Conservation (phyloP, 768 basidiomycete genomes). For the Boletus rufocinnamomeus region DNA sequence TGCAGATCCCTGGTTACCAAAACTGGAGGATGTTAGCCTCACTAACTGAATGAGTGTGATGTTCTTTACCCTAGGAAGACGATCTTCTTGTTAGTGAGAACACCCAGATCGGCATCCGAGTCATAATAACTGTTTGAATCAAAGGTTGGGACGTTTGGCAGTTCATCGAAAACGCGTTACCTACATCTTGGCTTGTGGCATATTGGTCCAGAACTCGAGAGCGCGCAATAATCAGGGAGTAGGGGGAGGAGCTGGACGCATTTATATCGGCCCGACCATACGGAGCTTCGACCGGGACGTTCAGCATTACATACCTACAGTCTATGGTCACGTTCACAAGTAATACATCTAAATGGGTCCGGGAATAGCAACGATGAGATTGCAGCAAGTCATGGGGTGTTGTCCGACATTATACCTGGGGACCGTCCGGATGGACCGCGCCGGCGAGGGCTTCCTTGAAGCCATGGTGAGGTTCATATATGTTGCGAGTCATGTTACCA, state of each 20-base stretch:
- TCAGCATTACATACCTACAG: background rate
- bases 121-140: conserved; percentile 48
- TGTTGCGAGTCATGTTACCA: background rate
- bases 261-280: conserved; percentile 4
- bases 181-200: conserved; percentile 56
- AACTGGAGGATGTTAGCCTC: conserved; percentile 37
- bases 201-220: conserved; percentile 1
- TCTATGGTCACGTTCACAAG: conserved; percentile 14
- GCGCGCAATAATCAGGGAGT: background rate
- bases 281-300: conserved; percentile 8
- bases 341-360: conserved; percentile 4
- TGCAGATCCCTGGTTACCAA: conserved; percentile 67
- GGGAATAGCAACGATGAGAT: conserved; percentile 16
- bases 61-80: conserved; percentile 57
- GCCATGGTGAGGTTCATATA: background rate
- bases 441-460: background rate
- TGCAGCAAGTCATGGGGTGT: conserved; percentile 18
- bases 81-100: conserved; percentile 51
- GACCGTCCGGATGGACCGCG: conserved; percentile 8
- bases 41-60: background rate
- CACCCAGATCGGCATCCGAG: conserved; percentile 53
- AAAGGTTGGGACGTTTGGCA: background rate
- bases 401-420: conserved; percentile 7
- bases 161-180: conserved; percentile 15
- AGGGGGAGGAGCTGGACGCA: background rate